phyloP scores from a whole-genome alignment of 495 filamentous ascomycete species.

The Penicillium taxi region DNA sequence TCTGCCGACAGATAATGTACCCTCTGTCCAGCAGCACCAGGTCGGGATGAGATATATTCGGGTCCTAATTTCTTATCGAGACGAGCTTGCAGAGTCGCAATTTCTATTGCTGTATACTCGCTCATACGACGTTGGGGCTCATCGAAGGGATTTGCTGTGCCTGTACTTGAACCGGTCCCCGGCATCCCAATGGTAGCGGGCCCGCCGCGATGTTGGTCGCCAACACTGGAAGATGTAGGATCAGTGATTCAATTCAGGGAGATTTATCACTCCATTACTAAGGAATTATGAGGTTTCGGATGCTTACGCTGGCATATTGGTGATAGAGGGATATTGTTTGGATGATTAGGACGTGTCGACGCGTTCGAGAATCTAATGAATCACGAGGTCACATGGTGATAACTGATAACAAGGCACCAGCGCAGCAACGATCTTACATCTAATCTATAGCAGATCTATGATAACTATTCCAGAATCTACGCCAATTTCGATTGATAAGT shows the following conservation, averaged over 20 bases:
- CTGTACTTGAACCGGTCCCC: slow-evolving; percentile 21
- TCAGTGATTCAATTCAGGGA: slow-evolving; percentile 17
- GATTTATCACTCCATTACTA: neutral
- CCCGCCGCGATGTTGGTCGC: slow-evolving; percentile 62
- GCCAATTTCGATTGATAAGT: too few species aligned
- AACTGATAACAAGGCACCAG: too few species aligned
- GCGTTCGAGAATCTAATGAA: slow-evolving; percentile 24
- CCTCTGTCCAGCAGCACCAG: slow-evolving; percentile 71
- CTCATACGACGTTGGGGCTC: slow-evolving; percentile 57
- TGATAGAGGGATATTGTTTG: slow-evolving; percentile 7
- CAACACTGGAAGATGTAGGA: slow-evolving; percentile 48
- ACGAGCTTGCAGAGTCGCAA: slow-evolving; percentile 75
- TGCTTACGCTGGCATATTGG: slow-evolving; percentile 41
- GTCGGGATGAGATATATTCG: slow-evolving; percentile 82
- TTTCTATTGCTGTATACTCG: slow-evolving; percentile 81
- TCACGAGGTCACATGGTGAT: slow-evolving; percentile 39
- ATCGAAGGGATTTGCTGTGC: slow-evolving; percentile 66
- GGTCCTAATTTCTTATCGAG: slow-evolving; percentile 93
- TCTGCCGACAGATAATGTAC: slow-evolving; percentile 88
- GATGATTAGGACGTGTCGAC: slow-evolving; percentile 12
- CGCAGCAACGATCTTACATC: too few species aligned
- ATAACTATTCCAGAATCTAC: too few species aligned
- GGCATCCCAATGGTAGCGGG: slow-evolving; percentile 33
- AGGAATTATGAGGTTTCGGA: neutral
- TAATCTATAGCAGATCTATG: too few species aligned